Percentiles rank a stretch among this genome's conserved stretches.
Evolutionary conservation across 495 filamentous ascomycete genomes (phyloP).

Genomic region (Filosporella fistucella): DNA sequence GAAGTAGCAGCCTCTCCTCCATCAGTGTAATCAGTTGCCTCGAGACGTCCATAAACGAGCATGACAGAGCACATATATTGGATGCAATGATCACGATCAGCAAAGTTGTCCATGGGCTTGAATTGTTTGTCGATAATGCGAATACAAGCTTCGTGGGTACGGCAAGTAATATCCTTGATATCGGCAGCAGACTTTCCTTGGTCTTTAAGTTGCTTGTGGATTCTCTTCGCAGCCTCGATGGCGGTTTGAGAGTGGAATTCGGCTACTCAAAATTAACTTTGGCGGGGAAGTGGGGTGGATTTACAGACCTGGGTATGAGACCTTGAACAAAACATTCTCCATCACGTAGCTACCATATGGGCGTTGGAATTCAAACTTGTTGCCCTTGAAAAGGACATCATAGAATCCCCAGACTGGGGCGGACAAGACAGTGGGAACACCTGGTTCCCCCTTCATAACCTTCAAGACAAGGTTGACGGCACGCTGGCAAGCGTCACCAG

Average conservation of each 20-base stretch:
- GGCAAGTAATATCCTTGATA: constrained; percentile 87
- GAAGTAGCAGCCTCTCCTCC: constrained; percentile 87
- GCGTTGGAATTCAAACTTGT: constrained; percentile 93
- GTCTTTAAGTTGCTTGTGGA: constrained; percentile 74
- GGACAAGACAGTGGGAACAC: constrained; percentile 86
- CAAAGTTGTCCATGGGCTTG: constrained; percentile 99
- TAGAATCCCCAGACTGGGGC: constrained; percentile 98
- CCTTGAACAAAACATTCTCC: constrained; percentile 99
- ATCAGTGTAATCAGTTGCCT: constrained; percentile 88
- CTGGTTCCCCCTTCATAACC: constrained; percentile 86
- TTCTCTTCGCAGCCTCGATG: constrained; percentile 86
- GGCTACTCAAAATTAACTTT: constrained; percentile 41
- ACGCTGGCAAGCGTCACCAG: constrained; percentile 94
- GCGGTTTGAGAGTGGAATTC: constrained; percentile 99
- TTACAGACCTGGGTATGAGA: constrained; percentile 83
- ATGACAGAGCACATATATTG: constrained; percentile 99
- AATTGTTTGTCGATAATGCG: constrained; percentile 99
- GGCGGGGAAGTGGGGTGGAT: constrained; percentile 3
- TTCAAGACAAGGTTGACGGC: constrained; percentile 93
- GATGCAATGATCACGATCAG: constrained; percentile 98
- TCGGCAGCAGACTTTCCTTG: constrained; percentile 90
- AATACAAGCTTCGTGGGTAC: constrained; percentile 96
- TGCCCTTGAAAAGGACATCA: constrained; percentile 93
- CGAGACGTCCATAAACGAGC: constrained; percentile 88
- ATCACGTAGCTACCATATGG: constrained; percentile 98